A percentile compares a stretch with the other conserved stretches of the same genome.
phyloP scores from a whole-genome alignment of 257 asterid species.

The Solanum raphanifolium region DNA sequence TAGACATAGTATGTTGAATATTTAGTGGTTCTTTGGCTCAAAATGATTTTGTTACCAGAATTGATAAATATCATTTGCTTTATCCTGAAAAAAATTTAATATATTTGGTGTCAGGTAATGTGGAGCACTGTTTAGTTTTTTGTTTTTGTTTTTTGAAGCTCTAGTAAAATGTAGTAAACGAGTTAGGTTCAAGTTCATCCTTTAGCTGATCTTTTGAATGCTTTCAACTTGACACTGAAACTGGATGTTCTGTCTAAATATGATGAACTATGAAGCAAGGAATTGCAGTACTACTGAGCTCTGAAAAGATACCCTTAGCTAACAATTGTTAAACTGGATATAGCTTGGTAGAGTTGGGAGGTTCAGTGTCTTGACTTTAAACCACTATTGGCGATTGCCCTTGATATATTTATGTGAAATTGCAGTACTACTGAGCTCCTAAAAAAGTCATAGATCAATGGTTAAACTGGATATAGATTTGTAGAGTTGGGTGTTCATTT shows the following conservation, averaged over 20 bases:
- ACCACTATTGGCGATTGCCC: background rate
- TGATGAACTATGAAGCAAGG: background rate
- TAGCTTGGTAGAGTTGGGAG: background rate
- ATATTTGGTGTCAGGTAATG: background rate
- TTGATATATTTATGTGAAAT: background rate
- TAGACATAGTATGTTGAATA: background rate
- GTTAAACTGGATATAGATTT: background rate
- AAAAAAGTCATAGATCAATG: background rate
- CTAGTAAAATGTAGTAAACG: background rate
- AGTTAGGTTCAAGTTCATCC: background rate
- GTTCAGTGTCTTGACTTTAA: background rate
- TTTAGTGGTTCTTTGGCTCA: background rate
- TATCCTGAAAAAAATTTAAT: background rate
- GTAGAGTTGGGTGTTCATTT: background rate
- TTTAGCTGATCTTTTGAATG: background rate
- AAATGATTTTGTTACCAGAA: background rate
- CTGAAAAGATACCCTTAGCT: background rate
- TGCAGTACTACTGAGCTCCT: background rate
- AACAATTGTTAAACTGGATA: background rate
- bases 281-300: background rate
- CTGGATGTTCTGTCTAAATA: background rate
- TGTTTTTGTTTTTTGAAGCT: background rate
- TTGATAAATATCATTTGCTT: background rate
- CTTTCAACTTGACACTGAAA: background rate
- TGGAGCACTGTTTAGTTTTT: background rate